Conservation (phyloP, 1,284 basidiomycete genomes). For the Ustilago esculenta region DNA sequence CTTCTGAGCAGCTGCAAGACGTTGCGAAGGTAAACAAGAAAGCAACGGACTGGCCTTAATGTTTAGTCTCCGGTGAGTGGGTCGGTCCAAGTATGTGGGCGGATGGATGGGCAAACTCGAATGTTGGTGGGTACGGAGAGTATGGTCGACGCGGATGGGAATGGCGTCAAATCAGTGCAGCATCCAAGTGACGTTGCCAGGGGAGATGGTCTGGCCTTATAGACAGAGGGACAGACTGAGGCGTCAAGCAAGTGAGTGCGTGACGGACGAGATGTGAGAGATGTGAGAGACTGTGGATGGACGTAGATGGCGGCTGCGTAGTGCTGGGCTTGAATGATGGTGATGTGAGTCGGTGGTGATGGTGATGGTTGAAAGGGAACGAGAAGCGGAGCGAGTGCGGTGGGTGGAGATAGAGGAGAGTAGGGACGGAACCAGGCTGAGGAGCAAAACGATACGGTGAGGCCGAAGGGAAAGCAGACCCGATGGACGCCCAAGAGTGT, state of each 20-base stretch:
- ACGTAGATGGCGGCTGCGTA: no score
- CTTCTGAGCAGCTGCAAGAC: not conserved
- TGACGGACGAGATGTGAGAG: not conserved
- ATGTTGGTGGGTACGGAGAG: not conserved
- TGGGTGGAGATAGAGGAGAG: conserved; percentile 6
- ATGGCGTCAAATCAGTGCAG: not conserved
- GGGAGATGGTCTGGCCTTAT: no score
- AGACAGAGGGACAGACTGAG: no score
- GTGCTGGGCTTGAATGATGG: not conserved
- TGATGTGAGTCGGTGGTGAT: not conserved
- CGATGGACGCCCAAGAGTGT: conserved; percentile 2
- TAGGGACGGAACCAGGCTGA: conserved; percentile 16
- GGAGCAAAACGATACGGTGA: not conserved
- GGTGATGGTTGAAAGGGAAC: not conserved
- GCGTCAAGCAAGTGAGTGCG: not conserved
- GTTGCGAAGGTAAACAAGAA: not conserved
- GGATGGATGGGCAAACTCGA: conserved; percentile 16
- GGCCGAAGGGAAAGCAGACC: not conserved
- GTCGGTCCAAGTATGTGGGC: not conserved
- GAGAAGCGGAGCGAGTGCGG: not conserved
- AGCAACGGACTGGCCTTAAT: not conserved
- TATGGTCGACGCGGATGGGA: not conserved
- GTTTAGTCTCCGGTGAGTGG: no score
- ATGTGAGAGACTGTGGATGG: no score
- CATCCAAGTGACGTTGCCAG: no score